Base-by-base conservation (phyloP, 257 asterid genomes). In the Salvia rosmarinus region DNA sequence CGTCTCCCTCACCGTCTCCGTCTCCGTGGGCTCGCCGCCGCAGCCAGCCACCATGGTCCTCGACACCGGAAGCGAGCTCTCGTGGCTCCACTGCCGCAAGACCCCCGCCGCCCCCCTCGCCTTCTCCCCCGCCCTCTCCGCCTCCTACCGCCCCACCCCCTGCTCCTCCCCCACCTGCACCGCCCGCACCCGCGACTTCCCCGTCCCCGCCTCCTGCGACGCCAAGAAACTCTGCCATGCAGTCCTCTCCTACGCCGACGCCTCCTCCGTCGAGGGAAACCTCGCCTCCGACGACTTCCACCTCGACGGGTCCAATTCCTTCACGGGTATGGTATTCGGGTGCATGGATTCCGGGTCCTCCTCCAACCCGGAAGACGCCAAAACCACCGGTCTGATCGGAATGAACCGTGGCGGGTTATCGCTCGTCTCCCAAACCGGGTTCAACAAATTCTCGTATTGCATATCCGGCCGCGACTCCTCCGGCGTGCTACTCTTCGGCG, bases 41-140 rank as follows among this genome's bases (percentile, higher is more conserved):
- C 97, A 91, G 81, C 71, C 67, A 55, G 95, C 83, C 60, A 84
- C 86, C 74, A 87, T 91, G 97, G 96, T 89, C 23, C 93, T 91
- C 73, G 96, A 89, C 78, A 91, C 97, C 23, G 97, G 96, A 61
- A 91, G 97, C 60, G 95, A 89, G 71, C 96, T 91, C 75, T 81
- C 97, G 1, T 89, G 95, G 96, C 89, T 91, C 73, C 88, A 83
- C 79, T 86, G 95, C 85, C 86, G 60, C 56, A 67, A 64, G 2
- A 73, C 86, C 54, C 78, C 90, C 50, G 16, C 61, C 16, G 70
- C 84, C 13, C 82, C 84, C 3, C 68, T 37, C 32, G 44, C 77
- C 0, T 89, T 85, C 86, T 16, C 74, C 76, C 90, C 92, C 1
- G 43, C n/a, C 4, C 70, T 73, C 79, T 90, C 95, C 67, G 9